phyloP scores from a whole-genome alignment of 2,329 filamentous ascomycete species.

The Claviceps africana region DNA sequence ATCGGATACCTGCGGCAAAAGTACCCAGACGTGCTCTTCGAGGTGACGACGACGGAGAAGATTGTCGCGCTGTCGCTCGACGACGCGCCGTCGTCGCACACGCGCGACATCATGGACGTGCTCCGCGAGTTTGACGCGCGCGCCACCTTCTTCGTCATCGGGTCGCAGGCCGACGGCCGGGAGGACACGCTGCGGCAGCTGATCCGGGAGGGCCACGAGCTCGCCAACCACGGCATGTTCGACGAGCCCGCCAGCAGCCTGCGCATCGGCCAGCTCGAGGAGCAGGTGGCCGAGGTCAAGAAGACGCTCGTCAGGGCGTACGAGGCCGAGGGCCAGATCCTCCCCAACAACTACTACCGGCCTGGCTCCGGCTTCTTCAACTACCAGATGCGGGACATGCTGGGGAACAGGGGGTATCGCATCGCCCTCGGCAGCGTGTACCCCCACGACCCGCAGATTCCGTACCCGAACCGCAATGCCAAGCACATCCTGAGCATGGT shows the following conservation, averaged over 20 bases:
- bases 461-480: slow-evolving; percentile 54
- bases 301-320: slow-evolving; percentile 44
- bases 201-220: slow-evolving; percentile 50
- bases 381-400: slow-evolving; percentile 47
- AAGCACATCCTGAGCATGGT: slow-evolving; percentile 70
- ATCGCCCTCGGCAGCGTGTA: slow-evolving; percentile 76
- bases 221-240: slow-evolving; percentile 81
- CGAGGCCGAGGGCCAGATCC: slow-evolving; percentile 24
- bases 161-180: slow-evolving; percentile 50
- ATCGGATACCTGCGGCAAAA: slow-evolving; percentile 55
- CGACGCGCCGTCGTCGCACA: slow-evolving; percentile 66
- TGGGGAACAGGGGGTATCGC: slow-evolving; percentile 49
- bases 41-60: slow-evolving; percentile 43
- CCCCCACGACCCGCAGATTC: slow-evolving; percentile 81
- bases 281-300: slow-evolving; percentile 54
- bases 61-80: slow-evolving; percentile 76
- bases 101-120: slow-evolving; percentile 52
- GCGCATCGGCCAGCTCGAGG: slow-evolving; percentile 40
- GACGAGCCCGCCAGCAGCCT: slow-evolving; percentile 63
- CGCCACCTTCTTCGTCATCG: slow-evolving; percentile 85
- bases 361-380: slow-evolving; percentile 80
- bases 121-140: slow-evolving; percentile 52
- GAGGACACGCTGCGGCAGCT: slow-evolving; percentile 42
- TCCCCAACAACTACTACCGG: slow-evolving; percentile 56
- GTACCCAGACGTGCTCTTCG: slow-evolving; percentile 71